Base-by-base conservation (phyloP, 2,329 filamentous ascomycete species). In the Diaporthe citriasiana region DNA sequence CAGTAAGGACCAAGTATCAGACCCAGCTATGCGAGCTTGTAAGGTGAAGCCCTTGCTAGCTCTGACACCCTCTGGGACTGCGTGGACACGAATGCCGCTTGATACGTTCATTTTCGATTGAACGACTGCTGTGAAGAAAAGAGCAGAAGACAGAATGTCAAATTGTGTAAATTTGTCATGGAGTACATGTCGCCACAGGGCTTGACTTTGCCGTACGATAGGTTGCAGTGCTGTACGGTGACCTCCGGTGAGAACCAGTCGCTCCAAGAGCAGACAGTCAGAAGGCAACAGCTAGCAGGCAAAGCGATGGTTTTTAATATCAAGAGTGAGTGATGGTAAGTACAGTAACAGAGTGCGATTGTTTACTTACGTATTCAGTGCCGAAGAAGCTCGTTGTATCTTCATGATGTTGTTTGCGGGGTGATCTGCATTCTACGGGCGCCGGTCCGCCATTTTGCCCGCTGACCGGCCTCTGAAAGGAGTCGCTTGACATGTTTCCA, bases 1-100 rank as follows among this genome's bases (percentile, higher is more conserved):
- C n/a, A 66, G 22, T 10, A 33, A 38, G 15, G 63, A 66, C 63
- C 63, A 66, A 1, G 30, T 19, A 38, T 38, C 33, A 38, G 30
- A 51, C 6, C 45, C 63, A 15, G 6, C 22, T 9, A 51, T 27
- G 22, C 63, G 63, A 27, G 63, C 63, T 51, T 51, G 63, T 22
- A 66, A 45, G 30, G 33, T 27, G 45, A 66, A 66, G 42, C 51
- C 63, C 22, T 38, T 38, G 63, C 63, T 66, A 25, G 63, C 45
- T 38, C 30, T 50, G 13, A 66, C 63, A 6, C 63, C 63, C 1
- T 66, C 30, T n/a, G 63, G 45, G 7, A 66, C 63, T 17, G 22
- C 45, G 27, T 66, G 63, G 13, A 27, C 45, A 13, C 30, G 63
- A 51, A 66, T 38, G 13, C 30, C 35, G 2, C 15, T 33, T 12